These are phyloP conservation scores for Carex scoparia DNA, from an alignment of 176 grass and related monocot genomes.

Conservation along the genomic window DNA sequence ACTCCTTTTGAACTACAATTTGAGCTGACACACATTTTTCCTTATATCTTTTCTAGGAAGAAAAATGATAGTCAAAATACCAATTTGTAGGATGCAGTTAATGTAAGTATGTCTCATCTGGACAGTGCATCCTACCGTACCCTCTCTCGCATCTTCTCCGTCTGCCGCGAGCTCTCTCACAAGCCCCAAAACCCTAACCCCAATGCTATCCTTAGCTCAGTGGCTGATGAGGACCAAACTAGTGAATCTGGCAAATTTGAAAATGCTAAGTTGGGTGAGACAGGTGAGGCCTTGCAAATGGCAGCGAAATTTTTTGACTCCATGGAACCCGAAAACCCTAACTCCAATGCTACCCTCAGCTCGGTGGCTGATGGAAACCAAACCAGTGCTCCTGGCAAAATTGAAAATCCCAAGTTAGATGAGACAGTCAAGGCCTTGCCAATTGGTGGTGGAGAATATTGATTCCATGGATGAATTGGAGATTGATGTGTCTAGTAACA, in stretches of 20 bases:
- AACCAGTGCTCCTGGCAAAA: neutral
- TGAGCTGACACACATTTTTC: no score
- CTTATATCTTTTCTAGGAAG: no score
- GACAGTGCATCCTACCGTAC: conserved; percentile 62
- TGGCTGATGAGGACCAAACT: neutral
- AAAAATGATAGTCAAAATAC: no score
- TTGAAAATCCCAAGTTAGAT: neutral
- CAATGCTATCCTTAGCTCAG: neutral
- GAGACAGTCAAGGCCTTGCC: conserved; percentile 31
- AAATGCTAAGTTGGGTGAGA: conserved; percentile 1
- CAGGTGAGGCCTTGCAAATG: neutral
- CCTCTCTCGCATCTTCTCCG: conserved; percentile 62
- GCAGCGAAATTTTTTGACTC: neutral
- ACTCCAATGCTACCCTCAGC: neutral
- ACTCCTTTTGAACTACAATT: no score
- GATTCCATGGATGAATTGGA: conserved; percentile 22
- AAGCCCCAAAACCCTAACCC: neutral
- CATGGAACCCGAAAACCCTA: neutral
- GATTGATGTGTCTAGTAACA: conserved; percentile 23
- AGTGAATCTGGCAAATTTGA: neutral
- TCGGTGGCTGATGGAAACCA: neutral
- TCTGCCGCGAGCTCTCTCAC: conserved; percentile 42
- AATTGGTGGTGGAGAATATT: conserved; percentile 25
- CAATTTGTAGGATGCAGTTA: no score
- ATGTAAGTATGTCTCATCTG: conserved; percentile 38